Conservation (phyloP, 2,329 filamentous ascomycete species). For the Apiospora aurea region DNA sequence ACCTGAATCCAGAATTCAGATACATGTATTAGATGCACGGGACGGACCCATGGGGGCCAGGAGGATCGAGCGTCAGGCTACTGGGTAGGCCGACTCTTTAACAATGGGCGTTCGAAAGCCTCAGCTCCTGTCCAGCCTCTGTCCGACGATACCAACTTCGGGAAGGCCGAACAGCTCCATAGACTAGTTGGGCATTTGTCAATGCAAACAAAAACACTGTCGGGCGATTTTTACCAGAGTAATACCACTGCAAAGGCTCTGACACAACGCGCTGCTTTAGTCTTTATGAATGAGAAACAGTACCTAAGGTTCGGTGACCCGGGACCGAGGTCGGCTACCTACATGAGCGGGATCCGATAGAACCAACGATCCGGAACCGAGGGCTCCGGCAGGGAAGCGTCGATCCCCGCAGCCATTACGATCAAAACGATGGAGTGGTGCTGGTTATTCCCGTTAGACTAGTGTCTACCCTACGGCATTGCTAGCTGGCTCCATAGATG, state of each 20-base stretch:
- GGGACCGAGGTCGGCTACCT: not conserved
- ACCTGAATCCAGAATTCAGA: slow-evolving; percentile 62
- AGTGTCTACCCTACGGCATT: not conserved
- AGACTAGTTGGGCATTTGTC: not conserved
- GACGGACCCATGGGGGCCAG: not conserved
- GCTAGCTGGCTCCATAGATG: not conserved
- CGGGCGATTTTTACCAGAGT: not conserved
- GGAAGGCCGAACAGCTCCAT: not conserved
- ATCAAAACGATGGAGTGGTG: not conserved
- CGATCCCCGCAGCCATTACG: not conserved
- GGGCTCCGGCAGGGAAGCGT: not conserved
- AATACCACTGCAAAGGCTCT: not conserved
- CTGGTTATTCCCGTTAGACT: not conserved
- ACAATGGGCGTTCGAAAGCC: not conserved
- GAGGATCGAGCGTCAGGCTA: not conserved
- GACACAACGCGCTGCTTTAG: not conserved
- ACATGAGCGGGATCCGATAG: not conserved
- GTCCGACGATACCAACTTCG: not conserved
- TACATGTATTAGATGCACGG: slow-evolving; percentile 54
- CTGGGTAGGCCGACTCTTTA: not conserved
- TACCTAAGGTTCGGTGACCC: not conserved
- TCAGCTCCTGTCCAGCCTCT: not conserved
- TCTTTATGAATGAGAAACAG: not conserved
- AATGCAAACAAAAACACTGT: not conserved
- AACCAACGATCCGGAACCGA: not conserved